Percentiles rank a stretch among this genome's conserved stretches.
phyloP scores from a whole-genome alignment of 225 moss, liverwort and hornwort genomes.

The Climacium dendroides region DNA sequence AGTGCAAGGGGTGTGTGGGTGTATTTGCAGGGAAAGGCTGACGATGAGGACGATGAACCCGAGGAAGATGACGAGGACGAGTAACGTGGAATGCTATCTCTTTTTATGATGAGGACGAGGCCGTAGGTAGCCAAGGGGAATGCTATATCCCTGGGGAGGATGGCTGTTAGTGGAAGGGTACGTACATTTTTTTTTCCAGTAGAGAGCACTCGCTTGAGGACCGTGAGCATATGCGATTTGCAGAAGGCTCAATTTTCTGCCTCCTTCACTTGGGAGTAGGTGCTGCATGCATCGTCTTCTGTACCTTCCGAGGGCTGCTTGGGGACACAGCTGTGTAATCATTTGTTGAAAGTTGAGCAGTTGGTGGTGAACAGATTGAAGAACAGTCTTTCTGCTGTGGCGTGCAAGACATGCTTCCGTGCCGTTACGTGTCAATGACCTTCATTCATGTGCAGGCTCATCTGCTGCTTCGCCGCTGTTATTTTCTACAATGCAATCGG shows the following conservation, averaged over 20 bases:
- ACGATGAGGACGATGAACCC: slow-evolving; percentile 85
- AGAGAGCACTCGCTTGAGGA: slow-evolving; percentile 3
- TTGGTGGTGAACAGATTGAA: neutral
- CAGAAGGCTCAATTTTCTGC: slow-evolving; percentile 26
- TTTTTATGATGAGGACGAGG: neutral
- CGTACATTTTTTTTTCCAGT: neutral
- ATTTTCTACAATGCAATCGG: neutral
- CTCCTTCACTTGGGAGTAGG: slow-evolving; percentile 9
- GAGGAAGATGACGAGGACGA: slow-evolving; percentile 80
- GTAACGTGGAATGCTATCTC: neutral
- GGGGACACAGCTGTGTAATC: slow-evolving; percentile 10
- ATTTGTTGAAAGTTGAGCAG: slow-evolving; percentile 19
- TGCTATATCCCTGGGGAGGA: neutral
- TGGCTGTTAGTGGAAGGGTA: neutral
- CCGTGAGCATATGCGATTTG: slow-evolving; percentile 15
- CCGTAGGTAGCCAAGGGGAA: neutral
- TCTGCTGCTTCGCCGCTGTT: neutral
- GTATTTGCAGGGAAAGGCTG: slow-evolving; percentile 56
- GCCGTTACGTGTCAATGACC: neutral
- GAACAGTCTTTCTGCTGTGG: neutral
- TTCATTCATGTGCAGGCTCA: neutral
- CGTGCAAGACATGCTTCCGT: neutral
- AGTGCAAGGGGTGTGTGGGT: neutral
- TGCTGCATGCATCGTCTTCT: neutral
- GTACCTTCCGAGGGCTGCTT: neutral